A percentile compares a stretch with the other conserved stretches of the same genome.
phyloP scores from a whole-genome alignment of 352 stramenopile genomes.

The Pilasporangium apinafurcum region DNA sequence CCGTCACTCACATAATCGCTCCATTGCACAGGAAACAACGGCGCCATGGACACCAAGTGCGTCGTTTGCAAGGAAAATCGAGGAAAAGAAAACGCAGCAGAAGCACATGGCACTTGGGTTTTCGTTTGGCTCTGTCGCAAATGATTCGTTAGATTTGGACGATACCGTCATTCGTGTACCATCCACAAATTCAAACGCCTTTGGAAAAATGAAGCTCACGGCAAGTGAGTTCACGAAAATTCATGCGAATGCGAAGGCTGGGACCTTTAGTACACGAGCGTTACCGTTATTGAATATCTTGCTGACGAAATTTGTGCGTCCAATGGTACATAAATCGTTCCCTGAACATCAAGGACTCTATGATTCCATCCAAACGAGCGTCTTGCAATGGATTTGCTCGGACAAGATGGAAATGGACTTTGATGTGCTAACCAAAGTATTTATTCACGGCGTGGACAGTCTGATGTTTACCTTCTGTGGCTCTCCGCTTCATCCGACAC shows the following conservation, averaged over 20 bases:
- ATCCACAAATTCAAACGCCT: background rate
- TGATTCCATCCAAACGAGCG: constrained; percentile 28
- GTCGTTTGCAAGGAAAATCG: constrained; percentile 19
- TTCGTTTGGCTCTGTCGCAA: constrained; percentile 11
- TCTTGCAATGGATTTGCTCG: constrained; percentile 38
- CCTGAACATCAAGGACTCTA: constrained; percentile 51
- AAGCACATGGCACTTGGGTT: constrained; percentile 25
- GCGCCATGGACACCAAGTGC: constrained; percentile 26
- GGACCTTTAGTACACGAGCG: constrained; percentile 37
- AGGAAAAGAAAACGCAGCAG: constrained; percentile 18
- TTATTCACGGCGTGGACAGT: constrained; percentile 39
- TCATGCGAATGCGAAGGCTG: constrained; percentile 43
- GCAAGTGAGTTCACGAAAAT: constrained; percentile 64
- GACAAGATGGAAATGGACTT: constrained; percentile 46
- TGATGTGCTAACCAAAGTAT: constrained; percentile 52
- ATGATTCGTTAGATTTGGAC: constrained; percentile 1
- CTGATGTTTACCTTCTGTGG: constrained; percentile 54
- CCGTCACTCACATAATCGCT: constrained; percentile 26
- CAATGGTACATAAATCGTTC: constrained; percentile 38
- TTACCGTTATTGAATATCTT: constrained; percentile 39
- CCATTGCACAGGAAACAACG: constrained; percentile 16
- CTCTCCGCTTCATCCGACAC: constrained; percentile 41
- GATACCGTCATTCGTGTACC: background rate
- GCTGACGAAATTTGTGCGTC: constrained; percentile 22
- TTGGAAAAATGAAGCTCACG: constrained; percentile 19